A percentile compares a stretch with the other conserved stretches of the same genome.
Conservation (phyloP, 352 stramenopile species). For the Phytophthora pluvialis region DNA sequence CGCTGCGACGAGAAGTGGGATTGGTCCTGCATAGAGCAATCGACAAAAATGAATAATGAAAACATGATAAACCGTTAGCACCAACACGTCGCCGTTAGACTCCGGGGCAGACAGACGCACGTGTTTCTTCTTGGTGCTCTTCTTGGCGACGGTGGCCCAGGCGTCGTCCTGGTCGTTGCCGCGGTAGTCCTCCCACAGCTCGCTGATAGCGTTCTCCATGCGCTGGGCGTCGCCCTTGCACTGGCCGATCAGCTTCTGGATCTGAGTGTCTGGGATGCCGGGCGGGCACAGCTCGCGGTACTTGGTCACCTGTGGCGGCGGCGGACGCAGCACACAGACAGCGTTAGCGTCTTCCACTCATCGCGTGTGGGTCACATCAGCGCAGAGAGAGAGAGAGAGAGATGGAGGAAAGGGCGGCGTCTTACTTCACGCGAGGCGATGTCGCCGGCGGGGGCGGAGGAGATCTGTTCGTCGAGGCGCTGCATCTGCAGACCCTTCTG, state of each 20-base stretch:
- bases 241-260: conserved; percentile 70
- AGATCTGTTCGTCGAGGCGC: conserved; percentile 72
- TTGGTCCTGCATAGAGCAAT: conserved; percentile 16
- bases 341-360: not conserved
- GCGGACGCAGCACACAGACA: not conserved
- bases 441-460: conserved; percentile 24
- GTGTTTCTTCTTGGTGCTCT: conserved; percentile 75
- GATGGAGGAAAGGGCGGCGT: not conserved
- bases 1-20: conserved; percentile 36
- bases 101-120: conserved; percentile 16
- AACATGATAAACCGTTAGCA: conserved; percentile 2
- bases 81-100: not conserved
- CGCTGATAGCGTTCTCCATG: conserved; percentile 80
- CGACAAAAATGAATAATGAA: conserved; percentile 1
- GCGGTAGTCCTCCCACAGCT: conserved; percentile 86
- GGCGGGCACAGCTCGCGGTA: conserved; percentile 84
- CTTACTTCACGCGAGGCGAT: conserved; percentile 73
- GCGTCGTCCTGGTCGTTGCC: conserved; percentile 65
- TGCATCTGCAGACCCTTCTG: conserved; percentile 85
- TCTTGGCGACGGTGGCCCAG: conserved; percentile 85
- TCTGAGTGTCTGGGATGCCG: conserved; percentile 79
- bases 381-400: not conserved
- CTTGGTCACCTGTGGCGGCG: conserved; percentile 58
- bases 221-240: conserved; percentile 75
- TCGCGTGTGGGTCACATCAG: no score